Evolutionary conservation across 2,329 filamentous ascomycete species (phyloP), one percentile per base, ranked within the genome.

Genomic region (Aureobasidium musti): DNA sequence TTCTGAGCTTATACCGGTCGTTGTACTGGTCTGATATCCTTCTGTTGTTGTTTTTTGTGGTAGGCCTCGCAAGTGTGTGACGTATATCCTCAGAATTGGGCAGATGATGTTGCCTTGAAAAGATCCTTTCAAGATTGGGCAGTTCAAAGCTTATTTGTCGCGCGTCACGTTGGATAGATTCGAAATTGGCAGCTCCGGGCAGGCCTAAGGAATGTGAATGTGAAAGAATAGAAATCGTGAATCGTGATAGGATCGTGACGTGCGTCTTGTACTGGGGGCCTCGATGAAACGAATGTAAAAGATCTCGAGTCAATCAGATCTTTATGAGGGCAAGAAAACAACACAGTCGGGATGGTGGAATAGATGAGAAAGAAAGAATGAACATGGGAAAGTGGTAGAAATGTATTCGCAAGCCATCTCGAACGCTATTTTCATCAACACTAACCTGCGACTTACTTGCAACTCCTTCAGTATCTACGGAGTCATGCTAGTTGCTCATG

Each of bases 171-270:
- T 30, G 49, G 26, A 26, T n/a, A 30, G 0, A 19, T 2, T 49
- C 13, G 49, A 52, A 4, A 52, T 52, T 52, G 23, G 26, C 26
- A 52, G 26, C 49, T 45, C 23, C 54, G 10, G 26, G 26, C 33
- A 54, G 54, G 39, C 39, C 54, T 59, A n/a, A 59, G 54, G 54
- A 59, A 59, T 59, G 54, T 33, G 54, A 59, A 59, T 59, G 54
- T 33, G 17, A 13, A 37, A 23, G 11, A 23, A n/a, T 28, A 23
- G 10, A 57, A 10, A 28, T 57, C 53, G 53, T 57, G 35, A 39
- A n/a, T 33, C 26, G 14, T 10, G 30, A 11, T 21, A 23, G 19
- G 37, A n/a, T 59, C 54, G 54, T 59, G 54, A 33, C 39, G 54
- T 6, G 50, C 23, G 10, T 33, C 2, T 33, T 13, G 10, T 45